phyloP scores from a whole-genome alignment of 169 alveolate species.

The Cyclospora cayetanensis region DNA sequence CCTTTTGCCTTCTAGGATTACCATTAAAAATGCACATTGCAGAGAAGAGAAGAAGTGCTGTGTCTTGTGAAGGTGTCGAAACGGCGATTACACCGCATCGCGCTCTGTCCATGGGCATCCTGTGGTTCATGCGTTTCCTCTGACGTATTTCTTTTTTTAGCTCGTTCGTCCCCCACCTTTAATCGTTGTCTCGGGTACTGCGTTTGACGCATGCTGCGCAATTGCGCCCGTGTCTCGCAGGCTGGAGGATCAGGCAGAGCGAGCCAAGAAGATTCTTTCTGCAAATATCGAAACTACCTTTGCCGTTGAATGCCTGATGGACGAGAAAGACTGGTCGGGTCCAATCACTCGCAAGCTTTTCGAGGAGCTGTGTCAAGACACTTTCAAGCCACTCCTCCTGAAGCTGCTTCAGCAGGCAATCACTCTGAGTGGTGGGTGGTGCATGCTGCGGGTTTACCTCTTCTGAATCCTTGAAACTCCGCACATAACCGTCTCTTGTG shows the following conservation, averaged over 20 bases:
- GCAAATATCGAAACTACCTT: constrained; percentile 95
- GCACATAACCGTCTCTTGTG: background rate
- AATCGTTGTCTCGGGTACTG: background rate
- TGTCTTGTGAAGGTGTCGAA: no score
- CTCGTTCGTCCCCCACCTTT: background rate
- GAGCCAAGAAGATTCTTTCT: constrained; percentile 95
- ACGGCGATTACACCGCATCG: background rate
- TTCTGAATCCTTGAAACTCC: background rate
- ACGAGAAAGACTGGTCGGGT: constrained; percentile 92
- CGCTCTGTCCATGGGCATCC: background rate
- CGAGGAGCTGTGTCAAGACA: constrained; percentile 39
- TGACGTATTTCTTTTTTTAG: background rate
- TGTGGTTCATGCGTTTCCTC: background rate
- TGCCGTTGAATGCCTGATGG: constrained; percentile 94
- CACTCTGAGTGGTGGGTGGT: constrained; percentile 9
- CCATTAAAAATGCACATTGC: no score
- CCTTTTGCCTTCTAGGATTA: no score
- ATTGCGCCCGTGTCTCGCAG: constrained; percentile 70
- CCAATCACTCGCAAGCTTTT: constrained; percentile 89
- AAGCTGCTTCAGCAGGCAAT: constrained; percentile 45
- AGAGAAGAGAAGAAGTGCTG: no score
- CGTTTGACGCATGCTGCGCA: background rate
- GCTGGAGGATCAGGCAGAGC: constrained; percentile 95
- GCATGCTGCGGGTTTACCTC: background rate
- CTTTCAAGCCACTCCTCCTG: constrained; percentile 18